Base-by-base conservation (phyloP, 805 yeast species). In the Torulaspora quercuum region DNA sequence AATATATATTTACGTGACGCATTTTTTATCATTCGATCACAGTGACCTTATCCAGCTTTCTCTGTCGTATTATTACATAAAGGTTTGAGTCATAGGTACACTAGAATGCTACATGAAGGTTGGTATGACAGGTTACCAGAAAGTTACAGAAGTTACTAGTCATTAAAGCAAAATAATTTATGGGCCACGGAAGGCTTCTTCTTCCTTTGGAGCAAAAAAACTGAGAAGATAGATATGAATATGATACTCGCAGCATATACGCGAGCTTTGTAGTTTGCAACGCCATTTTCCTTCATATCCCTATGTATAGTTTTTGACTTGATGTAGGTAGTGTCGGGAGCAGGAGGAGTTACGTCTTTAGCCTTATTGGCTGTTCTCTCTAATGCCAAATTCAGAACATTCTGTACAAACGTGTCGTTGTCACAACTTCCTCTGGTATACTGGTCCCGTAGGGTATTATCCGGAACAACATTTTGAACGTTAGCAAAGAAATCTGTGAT, bases 401-500 rank as follows among this genome's bases (percentile, higher is more conserved):
- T 43, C 10, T 41, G 46, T 8, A 22, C 35, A 6, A 38, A 32
- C 7, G 37, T 38, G 11, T 39, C 39, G 16, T 25, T 37, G 18
- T 25, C 20, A 5, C 20, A 10, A 17, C 17, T 21, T 8, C 30
- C 29, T 10, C 21, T 18, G 10, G 14, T 18, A 22, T 12, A 23
- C 13, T 30, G 37, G 41, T 73, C 79, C 35, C 68, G 69, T 37
- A 76, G 80, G 5, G 70, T 74, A 7, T 68, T 69, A 50, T 80
- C 87, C n/a, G 78, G 62, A 3, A 82, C 72, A 2, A 84, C 83
- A 37, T 80, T 77, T 59, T 88, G 96, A 13, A 88, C 83, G 49
- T 87, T 87, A 2, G 97, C 98, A 51, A 92, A 89, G 59, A 92
- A 92, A 57, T 92, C 97, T 0, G 97, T 89, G 46, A 92, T 73